These are phyloP conservation scores for Trichothecium roseum DNA, from an alignment of 2,329 filamentous ascomycete genomes.

Conservation along the genomic window DNA sequence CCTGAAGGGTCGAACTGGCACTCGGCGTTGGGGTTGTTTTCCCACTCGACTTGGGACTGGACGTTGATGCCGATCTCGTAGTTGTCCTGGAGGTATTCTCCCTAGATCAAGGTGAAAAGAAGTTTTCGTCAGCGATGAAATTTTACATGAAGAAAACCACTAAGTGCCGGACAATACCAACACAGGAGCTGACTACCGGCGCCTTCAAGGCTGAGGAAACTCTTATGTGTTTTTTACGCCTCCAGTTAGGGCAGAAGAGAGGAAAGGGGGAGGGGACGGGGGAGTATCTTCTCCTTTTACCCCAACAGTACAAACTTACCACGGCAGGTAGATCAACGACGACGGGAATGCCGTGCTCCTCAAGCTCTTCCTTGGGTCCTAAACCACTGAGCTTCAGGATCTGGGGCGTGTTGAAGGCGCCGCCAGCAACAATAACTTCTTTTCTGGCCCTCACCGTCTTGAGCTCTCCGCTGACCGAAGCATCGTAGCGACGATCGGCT, in stretches of 20 bases:
- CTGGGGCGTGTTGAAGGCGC: constrained; percentile 42
- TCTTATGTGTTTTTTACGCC: too few species aligned
- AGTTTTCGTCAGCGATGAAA: too few species aligned
- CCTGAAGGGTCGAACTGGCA: not conserved
- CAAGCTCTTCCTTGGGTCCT: constrained; percentile 30
- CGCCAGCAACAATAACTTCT: constrained; percentile 40
- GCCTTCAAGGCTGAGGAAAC: too few species aligned
- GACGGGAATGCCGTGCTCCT: constrained; percentile 27
- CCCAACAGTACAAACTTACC: too few species aligned
- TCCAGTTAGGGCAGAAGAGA: too few species aligned
- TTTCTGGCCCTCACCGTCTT: not conserved
- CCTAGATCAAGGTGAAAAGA: too few species aligned
- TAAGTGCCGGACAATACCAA: too few species aligned
- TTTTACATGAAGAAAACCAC: too few species aligned
- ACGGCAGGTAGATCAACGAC: constrained; percentile 46
- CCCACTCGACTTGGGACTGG: not conserved
- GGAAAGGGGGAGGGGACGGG: too few species aligned
- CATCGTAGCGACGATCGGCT: constrained; percentile 6
- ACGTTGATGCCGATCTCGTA: constrained; percentile 26
- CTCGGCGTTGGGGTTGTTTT: not conserved
- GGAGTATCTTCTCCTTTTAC: too few species aligned
- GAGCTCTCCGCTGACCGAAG: not conserved
- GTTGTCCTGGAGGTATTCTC: constrained; percentile 48
- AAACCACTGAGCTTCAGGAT: constrained; percentile 39
- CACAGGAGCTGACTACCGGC: too few species aligned